Conservation (phyloP, 2,329 filamentous ascomycete species). For the Alternaria brassicicola region DNA sequence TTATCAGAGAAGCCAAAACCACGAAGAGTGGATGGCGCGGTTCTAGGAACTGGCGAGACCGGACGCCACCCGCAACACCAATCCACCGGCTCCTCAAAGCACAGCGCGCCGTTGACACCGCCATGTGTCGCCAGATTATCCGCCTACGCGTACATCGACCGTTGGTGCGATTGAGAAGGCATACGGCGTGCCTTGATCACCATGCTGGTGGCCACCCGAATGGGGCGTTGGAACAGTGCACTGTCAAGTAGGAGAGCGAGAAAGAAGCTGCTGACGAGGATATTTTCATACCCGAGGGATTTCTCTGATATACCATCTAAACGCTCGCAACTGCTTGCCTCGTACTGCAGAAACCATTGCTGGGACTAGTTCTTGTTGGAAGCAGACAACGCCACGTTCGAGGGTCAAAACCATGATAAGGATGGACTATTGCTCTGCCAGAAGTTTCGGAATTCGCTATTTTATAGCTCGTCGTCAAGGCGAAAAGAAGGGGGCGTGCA, state of each 20-base stretch:
- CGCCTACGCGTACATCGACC: conserved; percentile 10
- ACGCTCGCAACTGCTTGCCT: background rate
- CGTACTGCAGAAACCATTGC: background rate
- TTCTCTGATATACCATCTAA: background rate
- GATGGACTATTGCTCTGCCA: too few species aligned
- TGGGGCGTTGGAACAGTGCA: background rate
- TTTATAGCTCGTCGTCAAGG: too few species aligned
- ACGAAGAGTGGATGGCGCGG: background rate
- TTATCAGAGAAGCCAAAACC: conserved; percentile 8
- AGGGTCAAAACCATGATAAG: too few species aligned
- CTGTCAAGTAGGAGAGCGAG: background rate
- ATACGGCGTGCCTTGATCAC: conserved; percentile 12
- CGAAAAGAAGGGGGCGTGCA: too few species aligned
- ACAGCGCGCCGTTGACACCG: background rate
- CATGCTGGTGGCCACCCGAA: conserved; percentile 1
- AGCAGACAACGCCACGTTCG: too few species aligned
- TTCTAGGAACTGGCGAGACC: conserved; percentile 4
- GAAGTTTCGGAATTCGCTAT: too few species aligned
- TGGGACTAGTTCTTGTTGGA: too few species aligned
- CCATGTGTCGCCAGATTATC: conserved; percentile 4
- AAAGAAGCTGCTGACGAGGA: background rate
- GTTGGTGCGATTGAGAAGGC: conserved; percentile 12
- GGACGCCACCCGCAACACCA: conserved; percentile 11
- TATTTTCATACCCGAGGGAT: background rate
- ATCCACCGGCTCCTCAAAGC: conserved; percentile 16